Conservation (phyloP, 2,329 filamentous ascomycete species). For the Tolypocladium ophioglossoides region DNA sequence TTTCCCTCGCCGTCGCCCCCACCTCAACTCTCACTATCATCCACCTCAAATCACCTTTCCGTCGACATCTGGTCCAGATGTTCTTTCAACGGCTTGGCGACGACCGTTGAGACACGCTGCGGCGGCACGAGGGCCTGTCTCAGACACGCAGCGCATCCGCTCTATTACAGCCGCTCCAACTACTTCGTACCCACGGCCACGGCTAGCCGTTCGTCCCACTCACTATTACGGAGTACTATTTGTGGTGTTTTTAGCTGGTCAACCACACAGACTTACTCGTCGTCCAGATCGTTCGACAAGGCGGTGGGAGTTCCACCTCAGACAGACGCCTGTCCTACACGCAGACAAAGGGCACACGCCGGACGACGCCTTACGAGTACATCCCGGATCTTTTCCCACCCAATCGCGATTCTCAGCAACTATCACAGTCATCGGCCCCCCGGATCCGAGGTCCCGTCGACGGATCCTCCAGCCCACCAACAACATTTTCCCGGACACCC, state of each 20-base stretch:
- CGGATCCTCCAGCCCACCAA: slow-evolving; percentile 2
- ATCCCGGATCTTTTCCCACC: neutral
- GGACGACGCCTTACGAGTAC: no score
- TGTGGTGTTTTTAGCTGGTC: neutral
- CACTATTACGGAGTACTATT: neutral
- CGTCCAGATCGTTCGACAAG: neutral
- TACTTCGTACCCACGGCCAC: neutral
- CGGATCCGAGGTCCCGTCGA: slow-evolving; percentile 2
- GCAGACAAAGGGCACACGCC: neutral
- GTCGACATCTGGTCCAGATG: neutral
- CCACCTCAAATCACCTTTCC: neutral
- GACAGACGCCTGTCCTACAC: neutral
- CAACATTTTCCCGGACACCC: slow-evolving; percentile 2
- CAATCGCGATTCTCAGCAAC: neutral
- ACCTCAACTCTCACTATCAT: neutral
- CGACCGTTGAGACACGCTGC: neutral
- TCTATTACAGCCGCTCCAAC: neutral
- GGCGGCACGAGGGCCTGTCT: neutral
- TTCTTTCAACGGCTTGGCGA: neutral
- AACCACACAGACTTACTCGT: neutral
- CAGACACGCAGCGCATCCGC: neutral
- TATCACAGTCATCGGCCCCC: slow-evolving; percentile 2
- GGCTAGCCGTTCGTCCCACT: neutral
- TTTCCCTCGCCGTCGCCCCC: neutral
- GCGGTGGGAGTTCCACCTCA: neutral